Evolutionary conservation across 169 alveolate species (phyloP), one percentile per base, ranked within the genome.

Genomic region (Theileria sp.): DNA sequence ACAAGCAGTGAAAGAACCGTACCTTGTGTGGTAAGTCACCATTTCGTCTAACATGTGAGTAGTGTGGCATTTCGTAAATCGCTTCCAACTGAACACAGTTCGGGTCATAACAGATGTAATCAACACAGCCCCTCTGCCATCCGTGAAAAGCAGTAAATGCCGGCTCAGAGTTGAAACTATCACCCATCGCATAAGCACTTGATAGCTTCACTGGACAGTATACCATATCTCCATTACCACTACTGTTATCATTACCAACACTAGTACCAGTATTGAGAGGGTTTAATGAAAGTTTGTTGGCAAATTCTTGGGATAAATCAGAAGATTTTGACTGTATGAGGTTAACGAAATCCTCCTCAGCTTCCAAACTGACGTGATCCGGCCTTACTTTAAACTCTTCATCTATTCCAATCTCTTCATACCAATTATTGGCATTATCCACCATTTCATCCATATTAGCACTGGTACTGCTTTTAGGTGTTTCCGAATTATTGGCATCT

Each of bases 81-180:
- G 86, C 79, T 32, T 68, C 86, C 34, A 91, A 91, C 68, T 79
- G 81, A 21, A 86, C 80, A 56, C 77, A 68, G 60, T 79, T 81
- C 23, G 88, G 66, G 19, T 91, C 70, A 73, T 90, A 91, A 79
- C 92, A 92, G 25, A 92, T 90, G 83, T 92, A 92, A 69, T 92
- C 95, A 32, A 92, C 94, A 54, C 95, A 92, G 21, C 95, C 95
- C 49, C 86, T 75, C 64, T 92, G 95, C 89, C 92, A 86, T 13
- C 95, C 95, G 78, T 92, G 95, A 88, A 82, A 92, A 8, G 94
- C 95, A 10, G 95, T 92, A 75, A 83, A 92, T 21, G 94, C 93
- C 0, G 93, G 93, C 76, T 88, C 93, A 64, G 70, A 61, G 65
- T 60, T 75, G 0, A 70, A 36, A 10, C 75, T 64, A 19, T 23